Conservation (phyloP, 768 basidiomycete genomes). For the Suillus discolor region DNA sequence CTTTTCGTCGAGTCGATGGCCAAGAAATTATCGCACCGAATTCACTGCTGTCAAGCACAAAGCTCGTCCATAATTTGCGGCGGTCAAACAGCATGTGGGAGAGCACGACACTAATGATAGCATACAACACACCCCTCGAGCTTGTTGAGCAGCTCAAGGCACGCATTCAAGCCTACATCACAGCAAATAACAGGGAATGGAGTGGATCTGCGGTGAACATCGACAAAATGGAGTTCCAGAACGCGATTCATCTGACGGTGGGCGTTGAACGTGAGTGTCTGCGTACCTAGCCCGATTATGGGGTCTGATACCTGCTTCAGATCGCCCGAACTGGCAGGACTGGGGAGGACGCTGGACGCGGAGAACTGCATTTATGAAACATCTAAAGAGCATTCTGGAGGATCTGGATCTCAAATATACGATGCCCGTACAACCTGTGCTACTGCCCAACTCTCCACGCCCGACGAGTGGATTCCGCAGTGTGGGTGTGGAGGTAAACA, state of each 20-base stretch:
- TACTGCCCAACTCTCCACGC: conserved; percentile 41
- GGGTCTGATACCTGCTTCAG: conserved; percentile 33
- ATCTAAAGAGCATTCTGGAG: conserved; percentile 70
- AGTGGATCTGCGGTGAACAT: conserved; percentile 64
- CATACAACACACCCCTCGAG: conserved; percentile 73
- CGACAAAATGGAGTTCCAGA: conserved; percentile 80
- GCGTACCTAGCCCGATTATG: not conserved
- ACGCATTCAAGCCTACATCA: conserved; percentile 62
- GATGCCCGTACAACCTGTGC: conserved; percentile 72
- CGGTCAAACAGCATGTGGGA: conserved; percentile 83
- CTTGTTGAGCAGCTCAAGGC: conserved; percentile 64
- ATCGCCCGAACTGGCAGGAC: conserved; percentile 85
- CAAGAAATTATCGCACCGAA: conserved; percentile 83
- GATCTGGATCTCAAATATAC: conserved; percentile 74
- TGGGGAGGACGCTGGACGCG: conserved; percentile 82
- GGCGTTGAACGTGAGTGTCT: conserved; percentile 67
- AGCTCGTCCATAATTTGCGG: conserved; percentile 78
- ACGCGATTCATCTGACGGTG: conserved; percentile 65
- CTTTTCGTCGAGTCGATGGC: conserved; percentile 78
- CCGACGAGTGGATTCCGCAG: not conserved
- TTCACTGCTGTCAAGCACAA: conserved; percentile 65
- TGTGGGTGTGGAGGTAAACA: conserved; percentile 15
- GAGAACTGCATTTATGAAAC: conserved; percentile 74
- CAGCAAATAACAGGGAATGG: conserved; percentile 74
- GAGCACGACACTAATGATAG: conserved; percentile 62